phyloP scores from a whole-genome alignment of 805 yeast species.

The Wickerhamiella occidentalis region DNA sequence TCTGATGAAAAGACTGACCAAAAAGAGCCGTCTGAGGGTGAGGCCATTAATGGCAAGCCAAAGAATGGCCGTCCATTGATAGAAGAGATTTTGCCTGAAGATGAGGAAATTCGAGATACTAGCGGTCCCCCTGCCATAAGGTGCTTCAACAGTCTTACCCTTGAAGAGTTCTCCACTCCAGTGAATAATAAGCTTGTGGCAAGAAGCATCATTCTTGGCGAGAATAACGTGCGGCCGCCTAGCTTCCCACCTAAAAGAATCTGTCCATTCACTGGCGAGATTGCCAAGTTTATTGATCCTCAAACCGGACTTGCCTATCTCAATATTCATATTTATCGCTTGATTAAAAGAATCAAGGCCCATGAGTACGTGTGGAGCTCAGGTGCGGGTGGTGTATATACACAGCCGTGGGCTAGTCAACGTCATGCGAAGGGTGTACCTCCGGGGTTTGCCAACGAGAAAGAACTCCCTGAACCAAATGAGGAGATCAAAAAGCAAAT shows the following conservation, averaged over 20 bases:
- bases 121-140: conserved; percentile 45
- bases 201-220: conserved; percentile 44
- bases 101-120: conserved; percentile 24
- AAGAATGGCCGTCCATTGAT: background rate
- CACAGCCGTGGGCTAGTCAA: conserved; percentile 29
- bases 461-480: conserved; percentile 9
- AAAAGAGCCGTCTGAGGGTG: background rate
- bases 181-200: conserved; percentile 18
- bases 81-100: conserved; percentile 8
- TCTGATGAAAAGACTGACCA: background rate
- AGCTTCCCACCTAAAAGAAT: conserved; percentile 39
- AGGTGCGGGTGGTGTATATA: conserved; percentile 36
- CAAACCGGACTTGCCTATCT: conserved; percentile 76
- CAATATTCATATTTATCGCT: conserved; percentile 66
- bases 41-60: too few relatives aligned
- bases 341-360: conserved; percentile 39
- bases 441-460: conserved; percentile 46
- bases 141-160: conserved; percentile 42
- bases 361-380: conserved; percentile 44
- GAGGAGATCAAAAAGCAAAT: background rate
- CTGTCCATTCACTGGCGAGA: conserved; percentile 64
- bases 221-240: conserved; percentile 12
- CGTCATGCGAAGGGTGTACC: conserved; percentile 80
- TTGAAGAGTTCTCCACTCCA: conserved; percentile 37
- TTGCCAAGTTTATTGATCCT: conserved; percentile 81